Evolutionary conservation across 2,329 filamentous ascomycete genomes (phyloP).

Genomic region (Penicillium paneum): DNA sequence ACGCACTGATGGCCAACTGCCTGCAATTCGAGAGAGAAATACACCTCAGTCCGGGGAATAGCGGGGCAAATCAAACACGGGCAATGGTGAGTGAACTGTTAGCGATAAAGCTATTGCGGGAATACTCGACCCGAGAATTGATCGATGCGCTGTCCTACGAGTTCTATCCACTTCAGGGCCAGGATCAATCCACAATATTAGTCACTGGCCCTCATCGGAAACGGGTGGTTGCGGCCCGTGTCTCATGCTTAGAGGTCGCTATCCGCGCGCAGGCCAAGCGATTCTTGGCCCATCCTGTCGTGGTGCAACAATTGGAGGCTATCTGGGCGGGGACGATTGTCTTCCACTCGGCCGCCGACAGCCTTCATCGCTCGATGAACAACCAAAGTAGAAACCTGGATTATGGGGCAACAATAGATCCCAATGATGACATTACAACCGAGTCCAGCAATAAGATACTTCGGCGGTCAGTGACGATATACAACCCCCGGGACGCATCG

Average conservation of each 20-base stretch:
- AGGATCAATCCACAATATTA: slow-evolving; percentile 51
- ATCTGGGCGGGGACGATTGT: slow-evolving; percentile 96
- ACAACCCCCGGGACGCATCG: slow-evolving; percentile 86
- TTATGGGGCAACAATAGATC: slow-evolving; percentile 28
- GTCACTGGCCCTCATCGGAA: slow-evolving; percentile 40
- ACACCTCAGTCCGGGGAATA: slow-evolving; percentile 75
- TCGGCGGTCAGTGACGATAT: slow-evolving; percentile 76
- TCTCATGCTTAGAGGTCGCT: slow-evolving; percentile 87
- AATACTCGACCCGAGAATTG: slow-evolving; percentile 82
- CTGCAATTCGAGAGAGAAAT: slow-evolving; percentile 89
- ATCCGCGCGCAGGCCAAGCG: slow-evolving; percentile 91
- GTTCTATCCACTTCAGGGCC: slow-evolving; percentile 85
- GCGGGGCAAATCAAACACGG: slow-evolving; percentile 77
- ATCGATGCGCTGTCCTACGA: slow-evolving; percentile 95
- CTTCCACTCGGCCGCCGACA: slow-evolving; percentile 86
- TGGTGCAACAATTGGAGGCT: slow-evolving; percentile 91
- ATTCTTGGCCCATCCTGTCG: slow-evolving; percentile 84
- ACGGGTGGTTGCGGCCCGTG: slow-evolving; percentile 63
- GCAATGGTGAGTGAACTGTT: slow-evolving; percentile 87
- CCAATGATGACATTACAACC: slow-evolving; percentile 22
- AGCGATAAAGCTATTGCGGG: slow-evolving; percentile 83
- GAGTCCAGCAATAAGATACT: slow-evolving; percentile 14
- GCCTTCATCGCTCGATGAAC: slow-evolving; percentile 64
- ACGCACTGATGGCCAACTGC: slow-evolving; percentile 89
- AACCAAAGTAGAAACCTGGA: slow-evolving; percentile 19